These are phyloP conservation scores for Porcisia deanei DNA, from an alignment of 208 protist genomes.

Conservation along the genomic window DNA sequence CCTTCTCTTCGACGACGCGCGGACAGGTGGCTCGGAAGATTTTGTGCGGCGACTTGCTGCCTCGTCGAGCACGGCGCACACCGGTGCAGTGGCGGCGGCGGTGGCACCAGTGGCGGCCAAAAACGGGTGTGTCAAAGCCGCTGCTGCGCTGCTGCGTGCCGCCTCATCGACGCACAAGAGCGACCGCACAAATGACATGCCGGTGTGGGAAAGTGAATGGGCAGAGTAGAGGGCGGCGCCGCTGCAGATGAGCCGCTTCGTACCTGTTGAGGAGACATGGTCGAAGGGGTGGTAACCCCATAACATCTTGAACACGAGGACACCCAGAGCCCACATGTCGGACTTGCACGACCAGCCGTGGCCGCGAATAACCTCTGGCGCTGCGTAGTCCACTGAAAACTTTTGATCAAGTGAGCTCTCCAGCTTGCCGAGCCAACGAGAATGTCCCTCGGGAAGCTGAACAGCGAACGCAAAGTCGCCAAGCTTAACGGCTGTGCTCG, in stretches of 20 bases:
- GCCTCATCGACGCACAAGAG: constrained; percentile 55
- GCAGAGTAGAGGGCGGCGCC: constrained; percentile 39
- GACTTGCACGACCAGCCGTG: constrained; percentile 43
- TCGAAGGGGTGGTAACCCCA: constrained; percentile 59
- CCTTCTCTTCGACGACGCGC: not conserved
- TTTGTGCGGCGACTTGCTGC: not conserved
- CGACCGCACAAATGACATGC: constrained; percentile 47
- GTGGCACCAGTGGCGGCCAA: constrained; percentile 4
- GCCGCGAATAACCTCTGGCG: constrained; percentile 93
- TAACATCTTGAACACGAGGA: constrained; percentile 63
- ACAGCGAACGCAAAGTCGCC: constrained; percentile 96
- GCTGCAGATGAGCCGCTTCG: constrained; percentile 38
- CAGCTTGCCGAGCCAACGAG: not conserved
- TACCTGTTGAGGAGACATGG: constrained; percentile 29
- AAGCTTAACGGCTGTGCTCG: constrained; percentile 81
- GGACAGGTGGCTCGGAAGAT: not conserved
- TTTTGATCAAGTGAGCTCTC: not conserved
- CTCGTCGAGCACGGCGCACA: not conserved
- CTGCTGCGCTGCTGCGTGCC: constrained; percentile 42
- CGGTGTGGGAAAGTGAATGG: constrained; percentile 36
- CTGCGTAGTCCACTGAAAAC: constrained; percentile 97
- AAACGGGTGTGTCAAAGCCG: constrained; percentile 70
- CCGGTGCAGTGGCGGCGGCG: not conserved
- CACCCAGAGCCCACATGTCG: constrained; percentile 80
- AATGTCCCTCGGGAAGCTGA: not conserved